Conservation (phyloP, 768 basidiomycete species). For the Rhizopogon vesiculosus region DNA sequence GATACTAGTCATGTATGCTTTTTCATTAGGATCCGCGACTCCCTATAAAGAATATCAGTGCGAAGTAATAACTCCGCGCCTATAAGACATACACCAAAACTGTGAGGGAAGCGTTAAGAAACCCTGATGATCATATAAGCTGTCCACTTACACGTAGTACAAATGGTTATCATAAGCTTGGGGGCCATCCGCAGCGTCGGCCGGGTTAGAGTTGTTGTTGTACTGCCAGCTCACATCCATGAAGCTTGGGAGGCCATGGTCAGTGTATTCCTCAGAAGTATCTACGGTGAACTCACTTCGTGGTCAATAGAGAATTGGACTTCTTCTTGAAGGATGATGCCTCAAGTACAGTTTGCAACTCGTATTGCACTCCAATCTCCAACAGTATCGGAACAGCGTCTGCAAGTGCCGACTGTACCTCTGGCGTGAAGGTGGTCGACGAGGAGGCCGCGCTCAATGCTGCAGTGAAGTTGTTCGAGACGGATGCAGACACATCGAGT, state of each 20-base stretch:
- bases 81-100: constrained; percentile 49
- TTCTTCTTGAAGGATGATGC: constrained; percentile 11
- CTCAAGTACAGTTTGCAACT: constrained; percentile 19
- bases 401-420: constrained; percentile 29
- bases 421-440: constrained; percentile 16
- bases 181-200: constrained; percentile 61
- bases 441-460: constrained; percentile 21
- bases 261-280: not conserved
- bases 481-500: constrained; percentile 3
- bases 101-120: constrained; percentile 16
- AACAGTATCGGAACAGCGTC: constrained; percentile 34
- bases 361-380: constrained; percentile 18
- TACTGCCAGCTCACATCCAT: constrained; percentile 82
- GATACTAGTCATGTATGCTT: constrained; percentile 60
- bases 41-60: constrained; percentile 36
- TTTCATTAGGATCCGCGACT: constrained; percentile 59
- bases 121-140: not conserved
- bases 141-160: constrained; percentile 57
- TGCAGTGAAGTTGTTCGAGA: constrained; percentile 31
- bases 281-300: constrained; percentile 28
- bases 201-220: constrained; percentile 66
- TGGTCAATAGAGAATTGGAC: constrained; percentile 24
- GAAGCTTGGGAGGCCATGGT: constrained; percentile 42
- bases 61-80: too few species aligned
- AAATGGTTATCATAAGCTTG: constrained; percentile 77